Evolutionary conservation across 805 yeast genomes (phyloP).

Genomic region (Cyberlindnera meyerae): DNA sequence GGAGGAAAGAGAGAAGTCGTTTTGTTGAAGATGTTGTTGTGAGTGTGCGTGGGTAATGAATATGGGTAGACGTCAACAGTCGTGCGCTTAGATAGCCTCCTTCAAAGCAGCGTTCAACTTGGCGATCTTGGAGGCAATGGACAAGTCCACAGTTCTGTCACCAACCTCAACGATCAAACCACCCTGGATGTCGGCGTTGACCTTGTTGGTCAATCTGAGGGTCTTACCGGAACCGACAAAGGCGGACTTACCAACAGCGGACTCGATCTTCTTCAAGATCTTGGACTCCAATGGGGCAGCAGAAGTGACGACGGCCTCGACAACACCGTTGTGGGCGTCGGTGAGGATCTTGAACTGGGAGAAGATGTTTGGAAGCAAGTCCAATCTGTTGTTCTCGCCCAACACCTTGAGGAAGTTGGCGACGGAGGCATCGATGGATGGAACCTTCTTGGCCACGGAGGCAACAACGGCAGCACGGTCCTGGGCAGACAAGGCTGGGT

Average conservation of each 20-base stretch:
- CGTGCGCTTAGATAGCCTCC: constrained; percentile 64
- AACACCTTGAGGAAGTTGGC: constrained; percentile 77
- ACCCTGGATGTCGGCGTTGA: constrained; percentile 89
- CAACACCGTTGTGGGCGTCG: constrained; percentile 87
- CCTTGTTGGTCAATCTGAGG: constrained; percentile 74
- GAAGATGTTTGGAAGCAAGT: constrained; percentile 58
- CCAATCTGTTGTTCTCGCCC: constrained; percentile 92
- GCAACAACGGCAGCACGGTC: constrained; percentile 72
- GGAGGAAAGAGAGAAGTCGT: no score
- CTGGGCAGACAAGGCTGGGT: constrained; percentile 76
- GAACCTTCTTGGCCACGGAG: constrained; percentile 41
- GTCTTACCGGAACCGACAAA: constrained; percentile 85
- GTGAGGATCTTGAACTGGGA: constrained; percentile 69
- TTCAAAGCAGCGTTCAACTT: constrained; percentile 83
- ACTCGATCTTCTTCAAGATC: constrained; percentile 69
- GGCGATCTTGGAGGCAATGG: constrained; percentile 77
- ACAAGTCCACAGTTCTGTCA: constrained; percentile 93
- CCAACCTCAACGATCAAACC: constrained; percentile 95
- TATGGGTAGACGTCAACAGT: background rate
- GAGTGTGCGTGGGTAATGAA: background rate
- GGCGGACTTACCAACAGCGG: constrained; percentile 70
- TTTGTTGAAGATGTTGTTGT: background rate
- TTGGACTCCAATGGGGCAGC: constrained; percentile 80
- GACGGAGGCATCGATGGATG: constrained; percentile 62
- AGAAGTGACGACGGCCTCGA: constrained; percentile 90